Conservation (phyloP, 306 rosid genomes). For the Cucurbita argyrosperma region DNA sequence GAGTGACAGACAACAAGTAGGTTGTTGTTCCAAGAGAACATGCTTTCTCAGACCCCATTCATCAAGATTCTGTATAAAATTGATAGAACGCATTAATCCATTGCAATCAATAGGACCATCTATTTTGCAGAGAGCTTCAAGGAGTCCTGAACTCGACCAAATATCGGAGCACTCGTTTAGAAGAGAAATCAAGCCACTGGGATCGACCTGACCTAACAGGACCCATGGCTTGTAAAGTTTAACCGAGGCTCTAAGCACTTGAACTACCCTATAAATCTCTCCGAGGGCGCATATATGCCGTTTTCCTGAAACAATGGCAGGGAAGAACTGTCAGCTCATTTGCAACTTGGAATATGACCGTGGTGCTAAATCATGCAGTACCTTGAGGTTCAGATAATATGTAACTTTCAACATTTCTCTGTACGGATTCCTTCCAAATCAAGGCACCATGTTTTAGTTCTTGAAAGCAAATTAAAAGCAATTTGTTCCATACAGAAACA, state of each 20-base stretch:
- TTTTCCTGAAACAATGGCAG: constrained; percentile 29
- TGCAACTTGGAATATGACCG: not conserved
- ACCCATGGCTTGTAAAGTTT: constrained; percentile 65
- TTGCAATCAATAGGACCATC: constrained; percentile 23
- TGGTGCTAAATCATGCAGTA: constrained; percentile 18
- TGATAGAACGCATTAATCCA: constrained; percentile 45
- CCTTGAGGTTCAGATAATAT: constrained; percentile 56
- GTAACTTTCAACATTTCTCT: constrained; percentile 31
- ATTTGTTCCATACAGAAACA: constrained; percentile 53
- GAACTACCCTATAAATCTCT: constrained; percentile 70
- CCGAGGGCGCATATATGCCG: constrained; percentile 54
- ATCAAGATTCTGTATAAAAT: constrained; percentile 41
- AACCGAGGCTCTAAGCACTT: constrained; percentile 51
- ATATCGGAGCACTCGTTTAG: constrained; percentile 39
- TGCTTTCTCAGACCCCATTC: constrained; percentile 33
- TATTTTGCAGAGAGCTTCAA: constrained; percentile 45
- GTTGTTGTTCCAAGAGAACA: constrained; percentile 37
- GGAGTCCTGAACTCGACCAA: constrained; percentile 76
- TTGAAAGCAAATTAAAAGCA: constrained; percentile 44
- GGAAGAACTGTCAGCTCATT: not conserved
- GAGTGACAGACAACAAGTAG: constrained; percentile 52
- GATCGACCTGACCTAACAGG: constrained; percentile 28
- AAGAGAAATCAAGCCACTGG: constrained; percentile 28
- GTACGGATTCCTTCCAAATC: constrained; percentile 59
- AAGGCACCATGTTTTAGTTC: constrained; percentile 68